phyloP scores from a whole-genome alignment of 1,139 yeast genomes.

The Yamadazyma membranifaciens region DNA sequence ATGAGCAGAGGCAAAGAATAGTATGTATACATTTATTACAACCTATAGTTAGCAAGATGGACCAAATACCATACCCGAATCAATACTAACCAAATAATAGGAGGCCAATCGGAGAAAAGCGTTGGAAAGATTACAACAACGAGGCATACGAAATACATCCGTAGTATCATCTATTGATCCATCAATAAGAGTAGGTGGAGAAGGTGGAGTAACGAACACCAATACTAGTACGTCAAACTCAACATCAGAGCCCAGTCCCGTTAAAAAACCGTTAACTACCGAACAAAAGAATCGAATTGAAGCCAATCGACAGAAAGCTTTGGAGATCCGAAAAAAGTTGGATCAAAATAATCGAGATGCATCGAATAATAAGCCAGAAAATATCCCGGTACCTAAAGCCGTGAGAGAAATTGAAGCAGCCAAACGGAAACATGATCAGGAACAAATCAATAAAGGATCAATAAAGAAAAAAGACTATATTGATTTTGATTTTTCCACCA shows the following conservation, averaged over 20 bases:
- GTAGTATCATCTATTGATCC: conserved; percentile 16
- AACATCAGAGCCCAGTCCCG: conserved; percentile 10
- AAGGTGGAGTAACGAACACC: background rate
- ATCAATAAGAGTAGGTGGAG: conserved; percentile 9
- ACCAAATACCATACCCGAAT: too few relatives aligned
- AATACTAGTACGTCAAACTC: too few relatives aligned
- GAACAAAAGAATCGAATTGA: conserved; percentile 56
- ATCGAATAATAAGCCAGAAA: conserved; percentile 12
- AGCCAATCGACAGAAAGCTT: conserved; percentile 56
- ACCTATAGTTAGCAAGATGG: background rate
- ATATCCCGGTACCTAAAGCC: conserved; percentile 12
- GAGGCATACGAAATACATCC: conserved; percentile 25
- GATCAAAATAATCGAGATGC: conserved; percentile 35
- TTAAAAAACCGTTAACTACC: conserved; percentile 33
- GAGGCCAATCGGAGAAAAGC: conserved; percentile 62
- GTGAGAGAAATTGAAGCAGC: conserved; percentile 12
- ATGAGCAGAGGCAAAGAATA: conserved; percentile 25
- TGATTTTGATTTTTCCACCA: conserved; percentile 87
- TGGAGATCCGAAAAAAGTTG: conserved; percentile 47
- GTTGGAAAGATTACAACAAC: conserved; percentile 51
- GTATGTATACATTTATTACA: conserved; percentile 18
- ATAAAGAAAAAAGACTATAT: conserved; percentile 70
- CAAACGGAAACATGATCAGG: conserved; percentile 10
- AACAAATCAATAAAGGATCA: conserved; percentile 34
- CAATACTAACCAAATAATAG: conserved; percentile 25